These are phyloP conservation scores for Talaromyces sp. DNA, from an alignment of 2,329 filamentous ascomycete species.

Conservation along the genomic window DNA sequence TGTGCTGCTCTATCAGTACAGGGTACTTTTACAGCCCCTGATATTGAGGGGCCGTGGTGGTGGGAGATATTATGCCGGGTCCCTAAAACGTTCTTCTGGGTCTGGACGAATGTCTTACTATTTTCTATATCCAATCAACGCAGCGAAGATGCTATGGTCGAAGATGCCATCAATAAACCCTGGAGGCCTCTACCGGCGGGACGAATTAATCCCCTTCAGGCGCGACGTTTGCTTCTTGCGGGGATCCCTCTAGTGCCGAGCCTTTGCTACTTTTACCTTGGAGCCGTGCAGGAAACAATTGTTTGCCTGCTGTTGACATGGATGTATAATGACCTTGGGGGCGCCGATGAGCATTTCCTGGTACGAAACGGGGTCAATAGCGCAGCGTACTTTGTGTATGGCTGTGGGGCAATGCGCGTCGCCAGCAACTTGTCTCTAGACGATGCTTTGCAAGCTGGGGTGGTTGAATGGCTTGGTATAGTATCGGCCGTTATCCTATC, in stretches of 20 bases:
- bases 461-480: slow-evolving; percentile 24
- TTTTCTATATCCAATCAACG: slow-evolving; percentile 40
- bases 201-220: slow-evolving; percentile 17
- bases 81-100: slow-evolving; percentile 15
- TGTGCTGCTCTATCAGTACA: neutral
- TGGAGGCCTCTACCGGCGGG: slow-evolving; percentile 26
- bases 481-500: slow-evolving; percentile 26
- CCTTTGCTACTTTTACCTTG: slow-evolving; percentile 14
- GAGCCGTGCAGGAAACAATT: slow-evolving; percentile 21
- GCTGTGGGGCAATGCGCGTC: neutral
- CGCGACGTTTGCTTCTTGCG: slow-evolving; percentile 18
- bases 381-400: neutral
- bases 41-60: neutral
- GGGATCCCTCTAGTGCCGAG: slow-evolving; percentile 18
- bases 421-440: neutral
- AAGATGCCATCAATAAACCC: slow-evolving; percentile 41
- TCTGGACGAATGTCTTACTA: slow-evolving; percentile 29
- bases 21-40: neutral
- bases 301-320: slow-evolving; percentile 30
- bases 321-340: slow-evolving; percentile 39
- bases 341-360: slow-evolving; percentile 17
- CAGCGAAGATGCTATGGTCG: slow-evolving; percentile 24
- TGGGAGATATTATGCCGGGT: neutral
- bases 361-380: neutral
- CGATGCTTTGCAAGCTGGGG: neutral